These are phyloP conservation scores for Stipa capillata DNA, from an alignment of 176 grass and related monocot species.

Conservation along the genomic window DNA sequence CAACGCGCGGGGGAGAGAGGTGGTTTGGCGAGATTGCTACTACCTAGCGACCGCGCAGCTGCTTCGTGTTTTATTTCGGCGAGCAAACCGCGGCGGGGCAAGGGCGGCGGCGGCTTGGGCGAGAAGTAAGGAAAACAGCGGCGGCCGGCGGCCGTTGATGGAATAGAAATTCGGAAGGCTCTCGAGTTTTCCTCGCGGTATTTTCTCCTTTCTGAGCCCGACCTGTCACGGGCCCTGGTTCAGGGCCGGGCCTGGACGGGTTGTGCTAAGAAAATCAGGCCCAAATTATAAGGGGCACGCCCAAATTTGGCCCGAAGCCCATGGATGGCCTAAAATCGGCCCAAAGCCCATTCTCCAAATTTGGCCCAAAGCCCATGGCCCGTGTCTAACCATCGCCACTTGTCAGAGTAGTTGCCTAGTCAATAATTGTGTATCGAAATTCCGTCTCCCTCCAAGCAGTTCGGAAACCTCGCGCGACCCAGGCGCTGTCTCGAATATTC, in stretches of 20 bases:
- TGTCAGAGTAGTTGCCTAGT: neutral
- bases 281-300: neutral
- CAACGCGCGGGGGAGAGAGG: neutral
- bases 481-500: neutral
- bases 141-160: conserved; percentile 25
- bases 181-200: neutral
- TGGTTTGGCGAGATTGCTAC: neutral
- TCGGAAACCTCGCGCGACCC: conserved; percentile 4
- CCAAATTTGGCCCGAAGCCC: neutral
- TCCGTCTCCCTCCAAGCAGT: conserved; percentile 27
- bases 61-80: neutral
- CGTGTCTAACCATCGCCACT: neutral
- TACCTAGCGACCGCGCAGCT: neutral
- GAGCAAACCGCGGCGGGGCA: neutral
- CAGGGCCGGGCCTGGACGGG: neutral
- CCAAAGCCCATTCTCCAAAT: neutral
- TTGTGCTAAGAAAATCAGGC: neutral
- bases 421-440: neutral
- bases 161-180: neutral
- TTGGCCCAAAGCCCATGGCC: neutral
- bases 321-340: neutral
- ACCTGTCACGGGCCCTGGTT: neutral
- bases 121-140: conserved; percentile 44
- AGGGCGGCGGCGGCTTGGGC: conserved; percentile 8
- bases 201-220: neutral